A percentile compares a stretch with the other conserved stretches of the same genome.
Conservation (phyloP, 2,329 filamentous ascomycete species). For the Xylariaceae sp. region DNA sequence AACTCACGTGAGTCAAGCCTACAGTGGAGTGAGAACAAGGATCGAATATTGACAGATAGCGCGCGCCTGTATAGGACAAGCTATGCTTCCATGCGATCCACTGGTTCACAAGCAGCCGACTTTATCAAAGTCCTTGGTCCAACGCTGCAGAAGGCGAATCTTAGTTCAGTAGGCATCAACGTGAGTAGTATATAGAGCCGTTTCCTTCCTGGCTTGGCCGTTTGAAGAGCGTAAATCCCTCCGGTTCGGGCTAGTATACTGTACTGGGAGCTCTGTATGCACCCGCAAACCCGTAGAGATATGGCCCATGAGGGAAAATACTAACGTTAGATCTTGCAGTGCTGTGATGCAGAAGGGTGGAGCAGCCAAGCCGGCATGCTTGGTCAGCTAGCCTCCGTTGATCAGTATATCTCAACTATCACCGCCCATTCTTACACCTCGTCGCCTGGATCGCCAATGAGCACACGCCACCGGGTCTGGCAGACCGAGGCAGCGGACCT, state of each 20-base stretch:
- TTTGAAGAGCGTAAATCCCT: too few species aligned
- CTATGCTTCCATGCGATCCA: slow-evolving; percentile 45
- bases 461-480: slow-evolving; percentile 48
- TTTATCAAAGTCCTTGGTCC: slow-evolving; percentile 49
- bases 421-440: slow-evolving; percentile 47
- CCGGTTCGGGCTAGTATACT: too few species aligned
- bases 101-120: slow-evolving; percentile 43
- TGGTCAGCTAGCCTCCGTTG: slow-evolving; percentile 28
- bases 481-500: slow-evolving; percentile 54
- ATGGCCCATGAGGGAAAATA: too few species aligned
- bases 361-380: slow-evolving; percentile 21
- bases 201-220: too few species aligned
- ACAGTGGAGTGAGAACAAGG: not conserved
- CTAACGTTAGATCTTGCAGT: too few species aligned
- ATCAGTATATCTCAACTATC: slow-evolving; percentile 48
- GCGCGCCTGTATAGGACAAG: slow-evolving; percentile 27
- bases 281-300: too few species aligned
- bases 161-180: slow-evolving; percentile 24
- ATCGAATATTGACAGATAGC: not conserved
- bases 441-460: slow-evolving; percentile 34
- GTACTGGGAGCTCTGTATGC: too few species aligned
- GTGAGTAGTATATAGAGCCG: too few species aligned
- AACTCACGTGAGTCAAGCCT: slow-evolving; percentile 36
- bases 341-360: slow-evolving; percentile 32
- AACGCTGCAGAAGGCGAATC: slow-evolving; percentile 47